phyloP scores from a whole-genome alignment of 768 basidiomycete species.

The Rhodotorula paludigena region DNA sequence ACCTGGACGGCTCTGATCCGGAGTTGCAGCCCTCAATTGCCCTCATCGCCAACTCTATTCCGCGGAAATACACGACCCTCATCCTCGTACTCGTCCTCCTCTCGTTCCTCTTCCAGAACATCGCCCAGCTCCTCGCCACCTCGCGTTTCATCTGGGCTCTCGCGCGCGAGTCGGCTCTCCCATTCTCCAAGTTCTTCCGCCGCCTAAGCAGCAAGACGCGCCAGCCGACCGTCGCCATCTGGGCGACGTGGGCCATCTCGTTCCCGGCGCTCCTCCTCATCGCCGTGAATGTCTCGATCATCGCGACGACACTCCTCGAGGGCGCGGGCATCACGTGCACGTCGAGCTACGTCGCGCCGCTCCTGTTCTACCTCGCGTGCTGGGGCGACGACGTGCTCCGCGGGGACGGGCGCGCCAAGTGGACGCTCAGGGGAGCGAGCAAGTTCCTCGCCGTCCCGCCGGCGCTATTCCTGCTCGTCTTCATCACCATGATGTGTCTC shows the following conservation, averaged over 20 bases:
- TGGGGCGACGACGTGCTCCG: constrained; percentile 40
- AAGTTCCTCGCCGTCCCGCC: constrained; percentile 42
- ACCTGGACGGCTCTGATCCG: constrained; percentile 19
- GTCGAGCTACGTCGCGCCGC: constrained; percentile 44
- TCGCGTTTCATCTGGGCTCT: constrained; percentile 50
- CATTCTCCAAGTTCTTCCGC: constrained; percentile 46
- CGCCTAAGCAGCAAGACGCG: constrained; percentile 42
- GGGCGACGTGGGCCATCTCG: constrained; percentile 45
- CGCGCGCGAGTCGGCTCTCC: constrained; percentile 49
- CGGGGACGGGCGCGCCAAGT: constrained; percentile 47
- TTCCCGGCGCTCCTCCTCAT: constrained; percentile 45
- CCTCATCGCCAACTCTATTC: constrained; percentile 46
- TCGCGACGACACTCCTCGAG: constrained; percentile 46
- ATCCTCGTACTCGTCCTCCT: constrained; percentile 42
- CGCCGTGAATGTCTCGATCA: constrained; percentile 42
- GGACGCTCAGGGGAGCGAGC: constrained; percentile 47
- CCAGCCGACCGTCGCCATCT: constrained; percentile 47
- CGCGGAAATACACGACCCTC: constrained; percentile 42
- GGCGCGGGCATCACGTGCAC: constrained; percentile 46
- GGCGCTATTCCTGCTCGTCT: constrained; percentile 37
- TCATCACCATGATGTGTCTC: constrained; percentile 45
- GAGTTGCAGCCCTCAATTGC: constrained; percentile 42
- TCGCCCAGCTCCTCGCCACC: constrained; percentile 43
- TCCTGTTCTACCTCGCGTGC: constrained; percentile 35
- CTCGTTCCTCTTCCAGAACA: constrained; percentile 45